phyloP scores from a whole-genome alignment of 1,139 yeast species.

The Sugiyamaella castrensis region DNA sequence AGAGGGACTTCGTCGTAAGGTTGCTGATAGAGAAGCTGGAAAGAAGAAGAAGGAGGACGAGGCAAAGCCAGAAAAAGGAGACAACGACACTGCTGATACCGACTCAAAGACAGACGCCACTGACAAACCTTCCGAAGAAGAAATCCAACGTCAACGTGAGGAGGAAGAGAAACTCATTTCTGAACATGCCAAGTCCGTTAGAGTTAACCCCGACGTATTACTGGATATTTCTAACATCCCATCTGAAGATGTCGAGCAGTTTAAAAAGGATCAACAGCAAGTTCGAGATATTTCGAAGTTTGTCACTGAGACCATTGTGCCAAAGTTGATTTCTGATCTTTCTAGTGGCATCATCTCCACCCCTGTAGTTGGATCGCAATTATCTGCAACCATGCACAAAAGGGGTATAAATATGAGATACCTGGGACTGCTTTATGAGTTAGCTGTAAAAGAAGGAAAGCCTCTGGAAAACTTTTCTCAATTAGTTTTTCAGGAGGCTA shows the following conservation, averaged over 20 bases:
- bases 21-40: constrained; percentile 28
- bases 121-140: constrained; percentile 39
- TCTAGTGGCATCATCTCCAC: constrained; percentile 50
- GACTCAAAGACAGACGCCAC: constrained; percentile 27
- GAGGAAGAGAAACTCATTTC: constrained; percentile 43
- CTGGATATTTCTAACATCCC: constrained; percentile 39
- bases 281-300: constrained; percentile 69
- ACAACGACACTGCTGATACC: constrained; percentile 27
- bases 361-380: constrained; percentile 79
- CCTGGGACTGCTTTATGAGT: constrained; percentile 49
- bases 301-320: constrained; percentile 57
- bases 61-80: constrained; percentile 47
- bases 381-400: constrained; percentile 66
- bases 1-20: constrained; percentile 56
- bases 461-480: constrained; percentile 42
- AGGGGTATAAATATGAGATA: constrained; percentile 89
- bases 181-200: constrained; percentile 54
- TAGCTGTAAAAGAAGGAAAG: constrained; percentile 19
- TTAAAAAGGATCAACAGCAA: constrained; percentile 52
- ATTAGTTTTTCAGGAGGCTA: constrained; percentile 63
- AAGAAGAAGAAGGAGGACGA: constrained; percentile 35
- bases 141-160: constrained; percentile 23
- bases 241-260: constrained; percentile 42
- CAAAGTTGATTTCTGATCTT: constrained; percentile 58
- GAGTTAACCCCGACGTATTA: constrained; percentile 80